phyloP scores from a whole-genome alignment of 768 basidiomycete genomes.

The Russula emetica region DNA sequence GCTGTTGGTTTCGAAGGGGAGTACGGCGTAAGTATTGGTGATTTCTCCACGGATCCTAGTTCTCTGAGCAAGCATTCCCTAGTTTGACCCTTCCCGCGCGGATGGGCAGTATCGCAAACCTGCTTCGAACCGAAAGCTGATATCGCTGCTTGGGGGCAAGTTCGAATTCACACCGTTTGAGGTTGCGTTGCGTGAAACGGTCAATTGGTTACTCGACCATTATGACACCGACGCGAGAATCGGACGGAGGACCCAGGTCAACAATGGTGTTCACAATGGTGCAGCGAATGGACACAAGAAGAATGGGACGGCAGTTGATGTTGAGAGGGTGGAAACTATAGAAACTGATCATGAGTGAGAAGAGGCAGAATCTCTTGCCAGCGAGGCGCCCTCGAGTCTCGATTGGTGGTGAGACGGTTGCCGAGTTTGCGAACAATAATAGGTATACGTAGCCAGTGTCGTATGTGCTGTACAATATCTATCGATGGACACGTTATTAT shows the following conservation, averaged over 20 bases:
- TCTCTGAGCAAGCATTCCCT: constrained; percentile 7
- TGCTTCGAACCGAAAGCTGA: constrained; percentile 85
- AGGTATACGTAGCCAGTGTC: background rate
- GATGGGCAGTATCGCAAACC: constrained; percentile 98
- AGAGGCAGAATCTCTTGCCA: background rate
- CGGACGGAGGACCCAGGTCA: constrained; percentile 33
- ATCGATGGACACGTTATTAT: too few relatives aligned
- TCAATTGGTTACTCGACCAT: constrained; percentile 86
- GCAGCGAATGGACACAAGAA: background rate
- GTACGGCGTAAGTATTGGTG: constrained; percentile 51
- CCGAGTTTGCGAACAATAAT: background rate
- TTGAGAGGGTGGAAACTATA: background rate
- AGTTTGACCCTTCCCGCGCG: constrained; percentile 82
- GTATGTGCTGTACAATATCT: background rate
- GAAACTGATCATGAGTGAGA: background rate
- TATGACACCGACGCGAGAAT: constrained; percentile 62
- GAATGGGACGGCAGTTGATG: background rate
- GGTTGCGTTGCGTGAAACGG: constrained; percentile 68
- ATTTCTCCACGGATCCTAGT: background rate
- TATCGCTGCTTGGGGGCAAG: constrained; percentile 59
- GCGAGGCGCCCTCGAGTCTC: too few relatives aligned
- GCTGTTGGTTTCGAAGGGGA: constrained; percentile 75
- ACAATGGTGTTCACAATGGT: background rate
- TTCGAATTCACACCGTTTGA: constrained; percentile 94
- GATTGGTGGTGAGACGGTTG: too few relatives aligned